These are phyloP conservation scores for Mycena amicta DNA, from an alignment of 768 basidiomycete species.

Conservation along the genomic window DNA sequence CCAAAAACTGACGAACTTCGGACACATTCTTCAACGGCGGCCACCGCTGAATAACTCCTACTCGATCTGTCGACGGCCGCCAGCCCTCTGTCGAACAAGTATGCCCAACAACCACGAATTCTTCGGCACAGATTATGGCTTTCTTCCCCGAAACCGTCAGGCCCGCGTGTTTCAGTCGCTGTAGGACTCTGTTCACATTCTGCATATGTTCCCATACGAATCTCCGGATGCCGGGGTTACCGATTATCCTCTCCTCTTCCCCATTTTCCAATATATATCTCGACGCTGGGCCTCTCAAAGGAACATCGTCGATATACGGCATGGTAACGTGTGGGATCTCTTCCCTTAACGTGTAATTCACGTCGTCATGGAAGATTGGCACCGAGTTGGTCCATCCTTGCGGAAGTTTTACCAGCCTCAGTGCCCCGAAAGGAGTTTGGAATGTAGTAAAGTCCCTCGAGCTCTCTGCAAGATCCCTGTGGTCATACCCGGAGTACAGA, in stretches of 20 bases:
- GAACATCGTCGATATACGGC: conserved; percentile 17
- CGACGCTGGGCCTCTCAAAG: neutral
- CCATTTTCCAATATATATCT: neutral
- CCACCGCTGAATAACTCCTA: conserved; percentile 30
- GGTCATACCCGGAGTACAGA: conserved; percentile 30
- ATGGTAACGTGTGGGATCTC: conserved; percentile 10
- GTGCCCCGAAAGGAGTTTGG: conserved; percentile 26
- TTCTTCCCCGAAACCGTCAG: conserved; percentile 32
- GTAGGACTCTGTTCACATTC: conserved; percentile 36
- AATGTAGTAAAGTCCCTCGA: conserved; percentile 36
- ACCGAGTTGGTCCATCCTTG: conserved; percentile 31
- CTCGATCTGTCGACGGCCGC: conserved; percentile 24
- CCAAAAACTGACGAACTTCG: conserved; percentile 33
- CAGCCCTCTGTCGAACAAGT: conserved; percentile 36
- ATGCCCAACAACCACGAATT: conserved; percentile 36
- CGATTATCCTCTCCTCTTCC: conserved; percentile 20
- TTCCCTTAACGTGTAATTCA: neutral
- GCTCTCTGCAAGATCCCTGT: conserved; percentile 23
- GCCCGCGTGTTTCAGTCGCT: conserved; percentile 31
- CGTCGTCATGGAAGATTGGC: neutral
- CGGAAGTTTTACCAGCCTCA: conserved; percentile 25
- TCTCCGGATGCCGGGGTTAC: conserved; percentile 30
- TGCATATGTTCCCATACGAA: conserved; percentile 41
- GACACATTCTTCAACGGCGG: conserved; percentile 3
- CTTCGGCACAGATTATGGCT: conserved; percentile 14